Conservation (phyloP, 768 basidiomycete species). For the Mycena maculata region DNA sequence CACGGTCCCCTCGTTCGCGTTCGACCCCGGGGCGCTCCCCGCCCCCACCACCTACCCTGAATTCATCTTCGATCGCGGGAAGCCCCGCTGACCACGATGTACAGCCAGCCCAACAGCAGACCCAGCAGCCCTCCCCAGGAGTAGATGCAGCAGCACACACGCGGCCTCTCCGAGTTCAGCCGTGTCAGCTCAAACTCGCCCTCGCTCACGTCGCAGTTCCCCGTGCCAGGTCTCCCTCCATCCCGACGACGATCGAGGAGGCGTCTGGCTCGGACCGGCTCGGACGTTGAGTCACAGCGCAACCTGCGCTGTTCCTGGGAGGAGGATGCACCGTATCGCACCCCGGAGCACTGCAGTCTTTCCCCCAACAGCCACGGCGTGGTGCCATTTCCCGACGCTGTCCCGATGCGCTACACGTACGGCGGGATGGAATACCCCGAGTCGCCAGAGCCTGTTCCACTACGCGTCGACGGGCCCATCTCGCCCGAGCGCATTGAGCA, state of each 20-base stretch:
- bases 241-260: constrained; percentile 11
- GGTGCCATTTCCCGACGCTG: background rate
- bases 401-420: constrained; percentile 15
- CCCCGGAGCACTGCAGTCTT: too few relatives aligned
- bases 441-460: constrained; percentile 29
- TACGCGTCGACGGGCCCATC: constrained; percentile 27
- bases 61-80: constrained; percentile 25
- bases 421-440: constrained; percentile 26
- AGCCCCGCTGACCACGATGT: too few relatives aligned
- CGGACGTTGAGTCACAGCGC: constrained; percentile 20
- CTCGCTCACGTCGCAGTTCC: constrained; percentile 64
- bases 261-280: constrained; percentile 17
- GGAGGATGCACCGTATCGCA: background rate
- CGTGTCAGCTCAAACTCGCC: constrained; percentile 49
- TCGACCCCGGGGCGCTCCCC: constrained; percentile 24
- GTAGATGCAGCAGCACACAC: background rate
- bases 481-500: constrained; percentile 19
- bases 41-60: constrained; percentile 21
- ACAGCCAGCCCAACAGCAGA: too few relatives aligned
- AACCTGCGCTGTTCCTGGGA: background rate
- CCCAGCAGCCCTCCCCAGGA: background rate
- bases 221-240: constrained; percentile 44
- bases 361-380: too few relatives aligned
- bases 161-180: constrained; percentile 32
- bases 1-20: constrained; percentile 25